Base-by-base conservation (phyloP, 805 yeast species). In the Candida wancherniae region DNA sequence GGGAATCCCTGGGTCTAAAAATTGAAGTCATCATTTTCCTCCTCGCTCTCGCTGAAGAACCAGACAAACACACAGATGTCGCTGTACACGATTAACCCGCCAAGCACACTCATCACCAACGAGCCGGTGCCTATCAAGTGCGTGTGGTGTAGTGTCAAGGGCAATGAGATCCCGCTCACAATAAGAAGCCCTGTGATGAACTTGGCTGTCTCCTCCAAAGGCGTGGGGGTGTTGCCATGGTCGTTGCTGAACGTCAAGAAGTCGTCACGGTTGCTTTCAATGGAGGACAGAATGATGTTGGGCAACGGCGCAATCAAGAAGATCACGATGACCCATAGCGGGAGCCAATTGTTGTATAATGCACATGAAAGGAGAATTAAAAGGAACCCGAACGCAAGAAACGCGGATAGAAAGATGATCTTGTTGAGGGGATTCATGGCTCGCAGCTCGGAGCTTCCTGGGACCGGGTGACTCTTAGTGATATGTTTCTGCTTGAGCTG, bases 251-350 rank as follows among this genome's bases (percentile, higher is more conserved):
- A 64, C 3, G 69, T 65, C 29, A 66, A 53, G 44, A 66, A 66
- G 39, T 62, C 67, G 47, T 66, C 71, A 30, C 68, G 40, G 28
- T 55, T 43, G 35, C 44, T 57, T 28, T 63, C 70, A 18, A 65
- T 55, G 9, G 63, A 47, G 31, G 53, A 50, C 30, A 61, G 57
- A 15, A 63, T 41, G 29, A 65, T 62, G 37, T 65, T 66, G 25
- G 71, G 71, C 39, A 66, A 55, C 10, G 71, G 71, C 5, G 71
- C 71, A 28, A 63, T 32, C 32, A 66, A 56, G 44, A 64, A 66
- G 31, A 65, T 60, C 26, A 55, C 44, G 19, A 66, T 63, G 18
- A 65, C 71, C 69, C 69, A 44, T 6, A 44, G 48, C 26, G 48
- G 48, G 19, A 27, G 47, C 57, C 64, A 66, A 42, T 63, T 66